Evolutionary conservation across 306 rosid genomes (phyloP).

Genomic region (Inga oerstediana): DNA sequence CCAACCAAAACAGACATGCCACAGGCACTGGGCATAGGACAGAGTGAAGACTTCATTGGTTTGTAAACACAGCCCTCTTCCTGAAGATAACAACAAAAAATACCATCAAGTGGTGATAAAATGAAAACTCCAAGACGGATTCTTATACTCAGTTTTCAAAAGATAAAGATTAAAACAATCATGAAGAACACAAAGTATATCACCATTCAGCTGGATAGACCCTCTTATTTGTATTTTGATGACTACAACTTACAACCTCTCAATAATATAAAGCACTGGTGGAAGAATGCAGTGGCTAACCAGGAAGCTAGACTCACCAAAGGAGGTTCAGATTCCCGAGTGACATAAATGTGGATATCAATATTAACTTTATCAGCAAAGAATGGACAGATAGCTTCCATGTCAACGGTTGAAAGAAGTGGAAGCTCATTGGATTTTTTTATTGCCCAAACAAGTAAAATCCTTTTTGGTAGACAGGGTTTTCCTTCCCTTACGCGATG

Average conservation of each 20-base stretch:
- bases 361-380: constrained; percentile 61
- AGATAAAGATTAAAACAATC: background rate
- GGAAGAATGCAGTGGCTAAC: constrained; percentile 9
- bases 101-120: constrained; percentile 17
- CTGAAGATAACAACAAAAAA: constrained; percentile 44
- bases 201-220: background rate
- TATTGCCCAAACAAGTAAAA: constrained; percentile 84
- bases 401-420: constrained; percentile 72
- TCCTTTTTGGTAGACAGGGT: constrained; percentile 64
- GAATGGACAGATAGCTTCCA: constrained; percentile 68
- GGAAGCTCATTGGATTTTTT: constrained; percentile 78
- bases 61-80: constrained; percentile 67
- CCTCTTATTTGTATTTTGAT: background rate
- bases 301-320: constrained; percentile 57
- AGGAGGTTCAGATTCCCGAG: constrained; percentile 80
- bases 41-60: constrained; percentile 45
- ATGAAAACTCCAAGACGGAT: background rate
- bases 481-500: constrained; percentile 75
- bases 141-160: background rate
- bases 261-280: background rate
- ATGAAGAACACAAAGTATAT: background rate
- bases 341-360: constrained; percentile 63
- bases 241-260: background rate
- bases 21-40: constrained; percentile 45
- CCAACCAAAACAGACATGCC: constrained; percentile 85